phyloP scores from a whole-genome alignment of 257 asterid species.

The Fraxinus quadrangulata region DNA sequence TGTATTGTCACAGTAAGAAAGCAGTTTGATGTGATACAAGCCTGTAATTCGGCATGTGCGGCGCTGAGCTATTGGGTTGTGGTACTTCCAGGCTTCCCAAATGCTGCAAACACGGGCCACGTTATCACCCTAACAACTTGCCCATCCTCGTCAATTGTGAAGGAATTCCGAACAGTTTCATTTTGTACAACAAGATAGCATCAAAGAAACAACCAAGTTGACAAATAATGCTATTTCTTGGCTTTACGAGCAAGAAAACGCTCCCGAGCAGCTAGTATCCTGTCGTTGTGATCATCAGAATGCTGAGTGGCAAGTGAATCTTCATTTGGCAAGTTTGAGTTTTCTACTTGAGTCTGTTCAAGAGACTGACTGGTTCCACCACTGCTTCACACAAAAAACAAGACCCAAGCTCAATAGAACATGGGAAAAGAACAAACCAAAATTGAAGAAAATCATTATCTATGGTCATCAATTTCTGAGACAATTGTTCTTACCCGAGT shows the following conservation, averaged over 20 bases:
- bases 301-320: not conserved
- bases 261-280: not conserved
- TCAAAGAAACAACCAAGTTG: not conserved
- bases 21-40: not conserved
- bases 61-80: not conserved
- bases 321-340: not conserved
- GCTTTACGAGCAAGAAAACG: constrained; percentile 1
- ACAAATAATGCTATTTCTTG: not conserved
- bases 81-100: not conserved
- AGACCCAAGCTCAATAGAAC: constrained; percentile 10
- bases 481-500: constrained; percentile 54
- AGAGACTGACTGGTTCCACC: not conserved
- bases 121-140: not conserved
- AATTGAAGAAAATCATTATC: not conserved
- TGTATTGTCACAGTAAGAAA: not conserved
- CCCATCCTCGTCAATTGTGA: not conserved
- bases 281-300: not conserved
- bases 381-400: not conserved
- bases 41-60: too few species aligned
- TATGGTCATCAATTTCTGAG: not conserved
- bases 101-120: not conserved
- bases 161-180: not conserved
- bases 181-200: not conserved
- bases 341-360: not conserved
- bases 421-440: not conserved